phyloP scores from a whole-genome alignment of 371 early-diverging fungal genomes.

The Smittium mucronatum region DNA sequence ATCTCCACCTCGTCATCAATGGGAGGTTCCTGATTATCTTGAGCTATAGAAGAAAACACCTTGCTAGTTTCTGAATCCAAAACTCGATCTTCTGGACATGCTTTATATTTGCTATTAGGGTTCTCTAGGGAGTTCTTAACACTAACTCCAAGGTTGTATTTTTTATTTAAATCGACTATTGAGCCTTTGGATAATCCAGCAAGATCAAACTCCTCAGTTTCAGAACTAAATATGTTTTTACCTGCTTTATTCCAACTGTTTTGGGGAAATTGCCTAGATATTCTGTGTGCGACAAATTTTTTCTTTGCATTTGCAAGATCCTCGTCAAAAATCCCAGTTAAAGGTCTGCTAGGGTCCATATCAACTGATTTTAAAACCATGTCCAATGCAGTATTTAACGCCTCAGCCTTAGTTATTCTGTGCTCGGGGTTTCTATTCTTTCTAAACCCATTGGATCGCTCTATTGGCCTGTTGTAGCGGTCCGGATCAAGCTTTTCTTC shows the following conservation, averaged over 20 bases:
- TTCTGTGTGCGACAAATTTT: conserved; percentile 4
- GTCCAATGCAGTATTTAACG: conserved; percentile 9
- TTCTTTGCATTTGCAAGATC: conserved; percentile 8
- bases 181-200: neutral
- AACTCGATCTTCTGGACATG: neutral
- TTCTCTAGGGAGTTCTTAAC: neutral
- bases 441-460: neutral
- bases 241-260: neutral
- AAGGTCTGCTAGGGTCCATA: conserved; percentile 10
- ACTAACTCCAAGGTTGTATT: neutral
- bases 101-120: too few relatives aligned
- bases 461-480: conserved; percentile 6
- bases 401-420: neutral
- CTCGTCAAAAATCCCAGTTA: conserved; percentile 11
- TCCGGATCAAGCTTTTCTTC: conserved; percentile 1
- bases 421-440: conserved; percentile 7
- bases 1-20: conserved; percentile 23
- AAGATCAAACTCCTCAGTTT: neutral
- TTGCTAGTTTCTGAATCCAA: neutral
- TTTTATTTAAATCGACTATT: neutral
- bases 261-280: neutral
- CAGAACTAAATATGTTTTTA: neutral
- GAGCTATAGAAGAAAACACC: neutral
- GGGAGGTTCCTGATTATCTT: neutral
- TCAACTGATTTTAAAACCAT: conserved; percentile 8